phyloP scores from a whole-genome alignment of 352 stramenopile genomes.

The Pythium volutum region DNA sequence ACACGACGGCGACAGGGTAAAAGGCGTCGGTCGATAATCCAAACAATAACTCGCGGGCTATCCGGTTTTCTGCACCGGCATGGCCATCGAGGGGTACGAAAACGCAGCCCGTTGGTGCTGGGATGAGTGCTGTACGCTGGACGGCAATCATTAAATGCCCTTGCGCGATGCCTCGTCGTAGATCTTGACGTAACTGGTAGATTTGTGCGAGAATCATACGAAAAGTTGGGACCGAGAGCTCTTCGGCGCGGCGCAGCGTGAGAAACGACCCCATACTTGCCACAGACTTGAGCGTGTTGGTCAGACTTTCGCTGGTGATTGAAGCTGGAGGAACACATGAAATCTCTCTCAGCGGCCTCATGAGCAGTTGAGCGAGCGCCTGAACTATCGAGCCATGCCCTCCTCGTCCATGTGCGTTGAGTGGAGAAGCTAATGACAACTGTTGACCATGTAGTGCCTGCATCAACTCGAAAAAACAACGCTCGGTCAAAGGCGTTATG shows the following conservation, averaged over 20 bases:
- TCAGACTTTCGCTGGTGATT: not conserved
- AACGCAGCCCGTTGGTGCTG: constrained; percentile 2
- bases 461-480: constrained; percentile 48
- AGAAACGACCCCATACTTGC: constrained; percentile 10
- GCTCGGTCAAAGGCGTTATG: constrained; percentile 47
- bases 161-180: not conserved
- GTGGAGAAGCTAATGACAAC: constrained; percentile 29
- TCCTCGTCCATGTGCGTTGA: constrained; percentile 1
- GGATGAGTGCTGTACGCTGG: not conserved
- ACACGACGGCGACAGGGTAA: constrained; percentile 8
- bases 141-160: not conserved
- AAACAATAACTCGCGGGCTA: not conserved
- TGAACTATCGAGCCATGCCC: constrained; percentile 17
- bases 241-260: not conserved
- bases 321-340: constrained; percentile 6
- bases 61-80: not conserved
- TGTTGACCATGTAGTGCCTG: constrained; percentile 33
- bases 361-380: constrained; percentile 32
- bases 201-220: constrained; percentile 4
- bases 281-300: constrained; percentile 4
- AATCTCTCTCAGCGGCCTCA: constrained; percentile 33
- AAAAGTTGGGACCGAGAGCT: not conserved
- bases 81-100: constrained; percentile 10
- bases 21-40: constrained; percentile 2
- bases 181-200: constrained; percentile 12